Evolutionary conservation across 2,329 filamentous ascomycete genomes (phyloP), one percentile per base, ranked within the genome.

Genomic region (Pestalotiopsis sp.): DNA sequence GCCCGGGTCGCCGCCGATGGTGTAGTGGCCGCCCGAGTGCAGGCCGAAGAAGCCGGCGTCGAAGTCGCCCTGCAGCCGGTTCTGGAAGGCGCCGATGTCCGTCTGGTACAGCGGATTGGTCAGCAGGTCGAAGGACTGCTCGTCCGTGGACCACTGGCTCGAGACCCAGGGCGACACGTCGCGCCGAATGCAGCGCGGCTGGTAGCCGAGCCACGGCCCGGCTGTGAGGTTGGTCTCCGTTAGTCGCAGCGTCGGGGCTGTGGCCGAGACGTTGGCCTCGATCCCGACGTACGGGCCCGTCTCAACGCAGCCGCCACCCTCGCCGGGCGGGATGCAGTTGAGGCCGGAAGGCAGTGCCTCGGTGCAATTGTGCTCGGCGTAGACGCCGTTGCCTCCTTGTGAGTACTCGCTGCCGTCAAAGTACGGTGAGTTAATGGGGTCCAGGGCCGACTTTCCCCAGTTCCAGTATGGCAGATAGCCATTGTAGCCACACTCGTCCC

Each of bases 401-500:
- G 79, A 82, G 67, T 77, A 77, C 45, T 75, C 76, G 25, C 77
- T 79, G 25, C 81, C 81, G 68, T 81, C 78, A 69, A 81, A 78
- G 49, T 80, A 70, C 11, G 76, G 75, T 9, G 75, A 78, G 66
- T 72, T 73, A 9, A 70, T 39, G 3, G 76, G 76, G 66, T 80
- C 74, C 58, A 75, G 71, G 9, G 74, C 76, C 27, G 76, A 80
- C 39, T 78, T 76, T 58, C 75, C 73, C 78, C 77, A 80, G 68
- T 79, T 77, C 79, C 80, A 82, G 74, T 82, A 83, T 13, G 81
- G 80, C 66, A 81, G 75, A 14, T 76, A 73, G 36, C 81, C 82
- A 2, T 71, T 7, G 11, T 82, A 84, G 49, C 80, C 79, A 68
- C 82, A 84, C 58, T 81, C 77, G 3, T 80, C 70, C 38, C 76